phyloP scores from a whole-genome alignment of 2,329 filamentous ascomycete genomes.

The Verticillium longisporum region DNA sequence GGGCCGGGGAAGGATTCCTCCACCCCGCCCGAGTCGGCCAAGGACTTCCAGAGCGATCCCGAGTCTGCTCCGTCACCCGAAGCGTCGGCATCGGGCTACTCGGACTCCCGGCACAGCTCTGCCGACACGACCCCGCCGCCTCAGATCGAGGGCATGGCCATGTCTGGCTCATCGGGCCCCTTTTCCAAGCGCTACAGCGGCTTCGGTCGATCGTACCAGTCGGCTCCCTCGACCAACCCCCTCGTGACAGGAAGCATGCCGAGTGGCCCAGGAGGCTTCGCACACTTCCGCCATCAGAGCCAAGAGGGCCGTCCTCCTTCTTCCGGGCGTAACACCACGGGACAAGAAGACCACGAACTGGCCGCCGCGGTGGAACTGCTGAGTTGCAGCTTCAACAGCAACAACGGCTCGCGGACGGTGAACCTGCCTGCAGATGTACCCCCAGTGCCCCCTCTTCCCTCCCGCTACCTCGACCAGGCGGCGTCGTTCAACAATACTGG shows the following conservation, averaged over 20 bases:
- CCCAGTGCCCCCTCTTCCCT: constrained; percentile 80
- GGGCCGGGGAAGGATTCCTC: constrained; percentile 32
- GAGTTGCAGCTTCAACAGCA: constrained; percentile 85
- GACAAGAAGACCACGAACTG: constrained; percentile 79
- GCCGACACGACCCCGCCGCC: constrained; percentile 90
- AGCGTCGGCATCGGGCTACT: constrained; percentile 78
- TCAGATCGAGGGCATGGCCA: constrained; percentile 56
- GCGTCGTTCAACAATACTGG: constrained; percentile 50
- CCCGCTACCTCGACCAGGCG: constrained; percentile 64
- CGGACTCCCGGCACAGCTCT: constrained; percentile 74
- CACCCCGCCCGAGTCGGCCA: constrained; percentile 58
- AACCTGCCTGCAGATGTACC: constrained; percentile 67
- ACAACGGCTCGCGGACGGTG: constrained; percentile 55
- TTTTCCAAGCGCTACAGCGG: constrained; percentile 52
- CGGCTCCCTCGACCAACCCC: constrained; percentile 50
- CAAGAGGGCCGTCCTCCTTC: constrained; percentile 72
- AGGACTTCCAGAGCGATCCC: constrained; percentile 67
- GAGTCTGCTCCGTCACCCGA: constrained; percentile 71
- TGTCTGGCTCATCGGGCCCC: constrained; percentile 42
- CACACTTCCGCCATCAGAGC: constrained; percentile 66
- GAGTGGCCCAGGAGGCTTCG: constrained; percentile 34
- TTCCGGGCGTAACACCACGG: constrained; percentile 66
- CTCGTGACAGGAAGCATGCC: constrained; percentile 43
- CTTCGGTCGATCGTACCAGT: constrained; percentile 73
- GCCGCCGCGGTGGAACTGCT: constrained; percentile 86